These are phyloP conservation scores for Suillus sp. DNA, from an alignment of 768 basidiomycete genomes.

Conservation along the genomic window DNA sequence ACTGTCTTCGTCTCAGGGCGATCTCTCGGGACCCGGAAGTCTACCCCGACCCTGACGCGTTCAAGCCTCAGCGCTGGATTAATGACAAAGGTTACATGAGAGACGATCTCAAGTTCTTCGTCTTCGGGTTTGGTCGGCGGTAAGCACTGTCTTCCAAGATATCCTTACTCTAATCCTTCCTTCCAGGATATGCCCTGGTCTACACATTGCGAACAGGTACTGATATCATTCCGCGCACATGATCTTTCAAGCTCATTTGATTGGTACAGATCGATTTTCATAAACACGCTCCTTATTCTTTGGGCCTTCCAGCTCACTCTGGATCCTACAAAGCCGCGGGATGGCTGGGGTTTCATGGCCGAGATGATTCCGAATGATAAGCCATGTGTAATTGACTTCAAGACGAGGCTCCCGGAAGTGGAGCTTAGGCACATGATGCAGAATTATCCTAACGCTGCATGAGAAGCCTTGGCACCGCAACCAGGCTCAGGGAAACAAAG, in stretches of 20 bases:
- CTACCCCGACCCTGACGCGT: background rate
- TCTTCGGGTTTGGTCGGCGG: conserved; percentile 1
- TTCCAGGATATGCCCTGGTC: conserved; percentile 56
- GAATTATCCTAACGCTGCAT: background rate
- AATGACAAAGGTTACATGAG: background rate
- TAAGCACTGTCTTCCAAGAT: background rate
- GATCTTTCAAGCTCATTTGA: background rate
- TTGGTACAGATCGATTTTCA: conserved; percentile 55
- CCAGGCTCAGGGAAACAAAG: background rate
- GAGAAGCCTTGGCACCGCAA: background rate
- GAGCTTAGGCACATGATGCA: conserved; percentile 1
- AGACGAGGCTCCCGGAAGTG: conserved; percentile 39
- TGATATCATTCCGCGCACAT: background rate
- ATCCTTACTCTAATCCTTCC: background rate
- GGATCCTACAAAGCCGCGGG: conserved; percentile 53
- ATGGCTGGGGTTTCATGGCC: conserved; percentile 61
- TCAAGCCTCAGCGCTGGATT: background rate
- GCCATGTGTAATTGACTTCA: conserved; percentile 58
- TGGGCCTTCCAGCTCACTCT: conserved; percentile 60
- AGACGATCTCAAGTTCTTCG: background rate
- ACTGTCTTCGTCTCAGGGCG: background rate
- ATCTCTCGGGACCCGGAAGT: background rate
- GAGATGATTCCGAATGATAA: conserved; percentile 62
- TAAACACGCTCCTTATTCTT: conserved; percentile 61
- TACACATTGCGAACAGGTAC: conserved; percentile 38